These are phyloP conservation scores for Tetratostichococcus sp. DNA, from an alignment of 139 green algal species.

Conservation along the genomic window DNA sequence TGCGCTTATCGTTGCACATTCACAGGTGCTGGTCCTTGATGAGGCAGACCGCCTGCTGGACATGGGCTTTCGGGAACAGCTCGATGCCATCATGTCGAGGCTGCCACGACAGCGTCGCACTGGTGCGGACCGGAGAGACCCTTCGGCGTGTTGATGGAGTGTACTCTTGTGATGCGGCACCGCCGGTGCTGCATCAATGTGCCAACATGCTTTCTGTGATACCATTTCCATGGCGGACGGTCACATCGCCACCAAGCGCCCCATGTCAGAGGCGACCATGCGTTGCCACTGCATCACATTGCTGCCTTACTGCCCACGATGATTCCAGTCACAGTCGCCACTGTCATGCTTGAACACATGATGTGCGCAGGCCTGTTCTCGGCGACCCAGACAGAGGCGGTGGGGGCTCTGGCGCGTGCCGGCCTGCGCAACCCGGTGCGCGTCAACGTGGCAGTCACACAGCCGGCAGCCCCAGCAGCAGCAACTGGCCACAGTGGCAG, in stretches of 20 bases:
- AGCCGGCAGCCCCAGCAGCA: constrained; percentile 3
- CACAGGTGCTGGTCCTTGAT: constrained; percentile 57
- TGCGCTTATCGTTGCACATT: no score
- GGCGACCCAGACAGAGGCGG: constrained; percentile 90
- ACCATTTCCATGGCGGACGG: no score
- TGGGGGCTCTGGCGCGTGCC: constrained; percentile 81
- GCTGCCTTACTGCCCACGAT: no score
- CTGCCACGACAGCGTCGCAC: constrained; percentile 89
- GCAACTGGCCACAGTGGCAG: not conserved
- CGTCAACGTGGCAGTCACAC: constrained; percentile 58
- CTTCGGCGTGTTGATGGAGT: no score
- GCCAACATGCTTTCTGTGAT: no score
- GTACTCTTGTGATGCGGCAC: no score
- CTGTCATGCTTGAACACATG: no score
- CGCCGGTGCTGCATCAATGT: no score
- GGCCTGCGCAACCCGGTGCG: constrained; percentile 89
- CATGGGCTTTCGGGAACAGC: constrained; percentile 80
- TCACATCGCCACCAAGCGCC: no score
- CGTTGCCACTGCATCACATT: no score
- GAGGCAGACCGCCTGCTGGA: constrained; percentile 94
- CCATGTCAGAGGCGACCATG: no score
- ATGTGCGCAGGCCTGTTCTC: constrained; percentile 93
- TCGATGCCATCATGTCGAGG: constrained; percentile 75
- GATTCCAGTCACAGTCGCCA: no score
- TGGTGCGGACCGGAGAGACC: constrained; percentile 9